These are phyloP conservation scores for Ogataea siamensis DNA, from an alignment of 805 yeast genomes.

Conservation along the genomic window DNA sequence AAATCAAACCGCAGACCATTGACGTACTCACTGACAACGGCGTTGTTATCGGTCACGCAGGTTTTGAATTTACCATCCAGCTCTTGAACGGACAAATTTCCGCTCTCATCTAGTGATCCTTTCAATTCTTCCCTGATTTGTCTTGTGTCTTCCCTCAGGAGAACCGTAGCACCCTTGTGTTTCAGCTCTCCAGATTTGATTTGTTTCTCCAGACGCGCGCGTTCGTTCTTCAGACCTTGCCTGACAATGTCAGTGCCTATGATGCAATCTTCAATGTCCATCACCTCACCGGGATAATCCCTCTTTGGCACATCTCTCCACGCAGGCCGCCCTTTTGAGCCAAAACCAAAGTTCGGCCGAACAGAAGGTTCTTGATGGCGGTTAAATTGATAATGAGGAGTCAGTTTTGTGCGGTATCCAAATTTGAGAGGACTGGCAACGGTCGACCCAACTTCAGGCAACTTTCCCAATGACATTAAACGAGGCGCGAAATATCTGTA, in stretches of 20 bases:
- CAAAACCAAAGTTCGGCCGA: conserved; percentile 82
- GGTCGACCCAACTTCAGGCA: conserved; percentile 58
- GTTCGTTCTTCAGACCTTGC: conserved; percentile 67
- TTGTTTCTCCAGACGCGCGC: conserved; percentile 49
- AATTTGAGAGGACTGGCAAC: conserved; percentile 68
- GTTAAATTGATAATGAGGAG: conserved; percentile 92
- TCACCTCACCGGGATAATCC: conserved; percentile 56
- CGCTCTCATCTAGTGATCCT: conserved; percentile 45
- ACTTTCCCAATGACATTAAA: conserved; percentile 37
- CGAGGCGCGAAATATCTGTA: conserved; percentile 71
- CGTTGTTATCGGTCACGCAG: conserved; percentile 76
- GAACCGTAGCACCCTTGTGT: conserved; percentile 76
- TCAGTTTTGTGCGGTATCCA: conserved; percentile 84
- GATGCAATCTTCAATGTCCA: conserved; percentile 92
- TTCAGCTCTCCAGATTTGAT: conserved; percentile 34
- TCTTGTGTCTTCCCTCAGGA: conserved; percentile 75
- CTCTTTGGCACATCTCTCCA: conserved; percentile 49
- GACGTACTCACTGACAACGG: conserved; percentile 73
- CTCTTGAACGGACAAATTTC: conserved; percentile 39
- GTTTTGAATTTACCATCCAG: conserved; percentile 47
- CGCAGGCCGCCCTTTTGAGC: conserved; percentile 73
- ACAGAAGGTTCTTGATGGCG: conserved; percentile 31
- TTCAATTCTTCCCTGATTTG: conserved; percentile 35
- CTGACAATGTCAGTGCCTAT: conserved; percentile 84
- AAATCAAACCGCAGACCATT: conserved; percentile 78